A percentile compares a stretch with the other conserved stretches of the same genome.
These are phyloP conservation scores for Trichoderma lentiforme DNA, from an alignment of 2,329 filamentous ascomycete species.

Conservation along the genomic window DNA sequence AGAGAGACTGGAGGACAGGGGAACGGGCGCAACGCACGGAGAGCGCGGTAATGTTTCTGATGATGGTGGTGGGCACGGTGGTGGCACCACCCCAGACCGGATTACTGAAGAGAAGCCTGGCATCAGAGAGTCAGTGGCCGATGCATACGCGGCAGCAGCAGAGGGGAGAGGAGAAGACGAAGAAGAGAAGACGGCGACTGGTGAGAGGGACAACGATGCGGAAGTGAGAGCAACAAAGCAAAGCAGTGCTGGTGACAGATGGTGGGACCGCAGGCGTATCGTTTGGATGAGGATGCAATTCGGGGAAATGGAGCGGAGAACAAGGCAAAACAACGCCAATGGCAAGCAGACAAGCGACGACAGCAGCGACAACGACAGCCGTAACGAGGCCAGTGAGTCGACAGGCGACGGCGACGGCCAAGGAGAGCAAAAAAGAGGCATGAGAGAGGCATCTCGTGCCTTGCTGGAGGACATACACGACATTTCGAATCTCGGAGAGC, in stretches of 20 bases:
- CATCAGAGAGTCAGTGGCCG: constrained; percentile 9
- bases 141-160: neutral
- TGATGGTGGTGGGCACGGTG: constrained; percentile 51
- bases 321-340: neutral
- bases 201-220: neutral
- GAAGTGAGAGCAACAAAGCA: neutral
- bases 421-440: neutral
- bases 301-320: neutral
- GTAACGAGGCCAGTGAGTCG: neutral
- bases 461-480: constrained; percentile 37
- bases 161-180: neutral
- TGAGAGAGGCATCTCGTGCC: neutral
- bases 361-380: neutral
- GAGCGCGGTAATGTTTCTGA: constrained; percentile 55
- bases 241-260: neutral
- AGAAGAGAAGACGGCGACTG: neutral
- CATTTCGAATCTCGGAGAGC: constrained; percentile 50
- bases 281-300: neutral
- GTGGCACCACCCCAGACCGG: constrained; percentile 51
- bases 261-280: neutral
- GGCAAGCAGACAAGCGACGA: neutral
- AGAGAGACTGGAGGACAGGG: neutral
- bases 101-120: constrained; percentile 58
- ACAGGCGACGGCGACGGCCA: neutral
- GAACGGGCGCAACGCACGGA: constrained; percentile 49